Evolutionary conservation across 768 basidiomycete genomes (phyloP).

Genomic region (Kwoniella heveanensis): DNA sequence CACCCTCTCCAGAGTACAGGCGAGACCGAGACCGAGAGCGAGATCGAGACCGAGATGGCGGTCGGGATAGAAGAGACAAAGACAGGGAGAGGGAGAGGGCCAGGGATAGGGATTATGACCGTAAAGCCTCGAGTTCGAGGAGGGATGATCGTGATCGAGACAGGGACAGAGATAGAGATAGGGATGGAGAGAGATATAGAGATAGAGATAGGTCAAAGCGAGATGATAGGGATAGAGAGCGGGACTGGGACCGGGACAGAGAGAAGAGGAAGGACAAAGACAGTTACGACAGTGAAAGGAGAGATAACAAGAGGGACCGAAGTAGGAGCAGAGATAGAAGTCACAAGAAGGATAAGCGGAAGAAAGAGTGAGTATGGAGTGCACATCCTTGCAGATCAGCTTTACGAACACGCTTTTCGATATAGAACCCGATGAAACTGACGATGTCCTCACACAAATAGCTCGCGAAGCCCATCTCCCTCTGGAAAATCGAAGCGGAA

Average conservation of each 20-base stretch:
- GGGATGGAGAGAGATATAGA: constrained; percentile 20
- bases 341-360: constrained; percentile 56
- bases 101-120: constrained; percentile 41
- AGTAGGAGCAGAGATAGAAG: constrained; percentile 56
- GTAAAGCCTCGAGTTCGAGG: constrained; percentile 19
- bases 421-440: too few species aligned
- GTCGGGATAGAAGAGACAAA: constrained; percentile 14
- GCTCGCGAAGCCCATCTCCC: constrained; percentile 63
- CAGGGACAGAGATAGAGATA: constrained; percentile 22
- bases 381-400: too few species aligned
- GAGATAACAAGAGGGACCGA: constrained; percentile 53
- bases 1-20: constrained; percentile 41
- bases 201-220: constrained; percentile 25
- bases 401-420: too few species aligned
- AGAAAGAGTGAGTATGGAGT: constrained; percentile 60
- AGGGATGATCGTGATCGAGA: constrained; percentile 40
- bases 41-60: constrained; percentile 27
- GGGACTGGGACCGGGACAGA: constrained; percentile 52
- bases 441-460: background rate
- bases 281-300: constrained; percentile 59
- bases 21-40: constrained; percentile 47
- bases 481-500: constrained; percentile 85
- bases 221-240: constrained; percentile 39
- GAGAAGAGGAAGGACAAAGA: constrained; percentile 33
- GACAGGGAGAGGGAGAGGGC: constrained; percentile 48